A percentile compares a stretch with the other conserved stretches of the same genome.
Conservation (phyloP, 176 grass and related monocot species). For the Lolium perenne region DNA sequence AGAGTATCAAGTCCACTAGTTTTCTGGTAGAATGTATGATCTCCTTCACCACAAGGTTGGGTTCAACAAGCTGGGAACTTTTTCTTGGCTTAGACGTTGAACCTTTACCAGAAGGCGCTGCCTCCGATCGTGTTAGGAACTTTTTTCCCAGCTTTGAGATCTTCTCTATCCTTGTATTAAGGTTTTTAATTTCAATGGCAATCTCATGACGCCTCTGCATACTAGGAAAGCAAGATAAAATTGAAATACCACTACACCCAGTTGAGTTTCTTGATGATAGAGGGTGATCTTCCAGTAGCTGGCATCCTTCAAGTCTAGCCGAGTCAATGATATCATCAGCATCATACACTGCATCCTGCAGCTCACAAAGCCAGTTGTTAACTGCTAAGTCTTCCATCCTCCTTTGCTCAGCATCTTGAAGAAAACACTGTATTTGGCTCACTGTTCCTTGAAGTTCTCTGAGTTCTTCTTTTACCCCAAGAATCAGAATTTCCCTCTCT, state of each 20-base stretch:
- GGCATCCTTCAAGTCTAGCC: background rate
- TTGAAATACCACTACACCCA: background rate
- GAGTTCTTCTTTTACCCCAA: background rate
- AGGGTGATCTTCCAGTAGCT: background rate
- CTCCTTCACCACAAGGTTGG: slow-evolving; percentile 25
- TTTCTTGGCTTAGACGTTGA: background rate
- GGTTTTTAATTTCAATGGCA: background rate
- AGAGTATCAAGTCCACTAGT: slow-evolving; percentile 19
- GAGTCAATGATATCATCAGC: background rate
- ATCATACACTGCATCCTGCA: background rate
- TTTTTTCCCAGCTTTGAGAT: background rate
- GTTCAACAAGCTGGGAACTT: slow-evolving; percentile 33
- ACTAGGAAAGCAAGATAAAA: background rate
- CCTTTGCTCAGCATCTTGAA: background rate
- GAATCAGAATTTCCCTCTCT: background rate
- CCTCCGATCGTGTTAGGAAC: background rate
- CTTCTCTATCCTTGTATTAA: background rate
- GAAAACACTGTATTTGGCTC: background rate
- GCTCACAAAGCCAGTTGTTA: background rate
- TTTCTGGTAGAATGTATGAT: background rate
- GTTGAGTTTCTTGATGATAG: background rate
- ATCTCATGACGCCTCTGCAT: background rate
- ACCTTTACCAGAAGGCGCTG: background rate
- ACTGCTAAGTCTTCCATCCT: background rate
- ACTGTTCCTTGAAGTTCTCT: background rate